A percentile compares a stretch with the other conserved stretches of the same genome.
Conservation (phyloP, 2,329 filamentous ascomycete species). For the Mariannaea sp. region DNA sequence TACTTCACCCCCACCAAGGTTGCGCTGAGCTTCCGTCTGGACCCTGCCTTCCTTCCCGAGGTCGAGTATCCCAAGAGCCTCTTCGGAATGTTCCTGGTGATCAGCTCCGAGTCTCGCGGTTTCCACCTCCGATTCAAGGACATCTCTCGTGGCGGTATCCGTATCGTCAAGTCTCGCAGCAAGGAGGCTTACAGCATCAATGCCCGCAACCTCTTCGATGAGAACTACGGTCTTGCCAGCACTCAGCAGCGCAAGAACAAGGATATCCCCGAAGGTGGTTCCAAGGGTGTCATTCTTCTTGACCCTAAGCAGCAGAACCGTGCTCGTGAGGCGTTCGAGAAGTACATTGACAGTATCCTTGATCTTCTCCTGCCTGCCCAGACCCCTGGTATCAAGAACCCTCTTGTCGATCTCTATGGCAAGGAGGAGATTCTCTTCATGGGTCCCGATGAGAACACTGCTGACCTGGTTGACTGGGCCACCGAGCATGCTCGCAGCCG, state of each 20-base stretch:
- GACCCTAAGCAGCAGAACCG: constrained; percentile 95
- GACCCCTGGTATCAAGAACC: constrained; percentile 98
- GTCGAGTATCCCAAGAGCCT: constrained; percentile 92
- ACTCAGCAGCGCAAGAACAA: constrained; percentile 99
- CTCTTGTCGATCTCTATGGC: constrained; percentile 92
- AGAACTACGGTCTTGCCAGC: constrained; percentile 98
- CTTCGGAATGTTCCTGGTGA: constrained; percentile 98
- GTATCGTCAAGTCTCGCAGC: constrained; percentile 97
- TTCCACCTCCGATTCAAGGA: constrained; percentile 98
- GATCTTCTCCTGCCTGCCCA: constrained; percentile 88
- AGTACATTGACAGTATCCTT: constrained; percentile 98
- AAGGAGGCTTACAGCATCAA: constrained; percentile 97
- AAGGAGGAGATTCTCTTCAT: constrained; percentile 98
- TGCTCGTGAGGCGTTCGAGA: constrained; percentile 90
- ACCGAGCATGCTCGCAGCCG: constrained; percentile 88
- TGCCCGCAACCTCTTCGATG: constrained; percentile 92
- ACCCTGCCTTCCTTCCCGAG: constrained; percentile 84
- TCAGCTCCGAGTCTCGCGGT: constrained; percentile 93
- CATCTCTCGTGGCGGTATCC: constrained; percentile 94
- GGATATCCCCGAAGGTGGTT: constrained; percentile 97
- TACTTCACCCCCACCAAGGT: constrained; percentile 98
- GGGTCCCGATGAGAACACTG: constrained; percentile 98
- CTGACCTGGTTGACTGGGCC: constrained; percentile 97
- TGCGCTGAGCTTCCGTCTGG: constrained; percentile 91
- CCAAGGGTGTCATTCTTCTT: constrained; percentile 95